Base-by-base conservation (phyloP, 495 filamentous ascomycete species). In the Penicillium longicatenatum region DNA sequence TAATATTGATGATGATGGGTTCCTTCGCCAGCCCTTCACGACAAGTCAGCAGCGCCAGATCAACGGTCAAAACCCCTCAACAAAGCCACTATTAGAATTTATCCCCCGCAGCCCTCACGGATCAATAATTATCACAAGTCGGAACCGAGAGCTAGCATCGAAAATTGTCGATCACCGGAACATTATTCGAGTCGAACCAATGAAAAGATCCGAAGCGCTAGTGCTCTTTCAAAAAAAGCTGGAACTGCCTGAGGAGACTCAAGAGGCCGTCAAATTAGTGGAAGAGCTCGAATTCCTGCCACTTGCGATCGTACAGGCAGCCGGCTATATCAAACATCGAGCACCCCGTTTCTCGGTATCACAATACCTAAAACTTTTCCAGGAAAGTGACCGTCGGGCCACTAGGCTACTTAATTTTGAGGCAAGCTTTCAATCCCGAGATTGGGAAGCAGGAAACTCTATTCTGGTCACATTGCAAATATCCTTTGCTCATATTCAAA, bases 291-390 rank as follows among this genome's bases (percentile, higher is more conserved):
- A 79, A 14, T 70, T 58, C 45, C 70, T 83, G 55, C 77, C 81
- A 20, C 72, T 83, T 11, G 78, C 80, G 8, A 81, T 82, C 24
- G 68, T 66, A 11, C 79, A 83, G 58, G 78, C 78, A 3, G 75
- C 75, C 6, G 70, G 67, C 14, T 83, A 79, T 60, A 82, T 83
- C 44, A 54, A 14, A n/a, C 56, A 65, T 33, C 52, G 62, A 31
- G 53, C 53, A 44, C 67, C 66, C 16, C 48, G 69, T 5, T 41
- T 17, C 43, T 67, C 64, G 11, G 56, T 72, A 44, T 33, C 52
- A 50, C 52, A 69, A 48, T 82, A 82, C 56, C 52, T 79, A 0
- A 39, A 67, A 39, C 52, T 70, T 9, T 79, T 79, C 50, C 63
- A 14, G 19, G 11, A 17, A 37, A 52, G 58, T 51, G 58, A 60